Evolutionary conservation across 73 alveolate genomes (phyloP).

Genomic region (Paramecium sonneborni): DNA sequence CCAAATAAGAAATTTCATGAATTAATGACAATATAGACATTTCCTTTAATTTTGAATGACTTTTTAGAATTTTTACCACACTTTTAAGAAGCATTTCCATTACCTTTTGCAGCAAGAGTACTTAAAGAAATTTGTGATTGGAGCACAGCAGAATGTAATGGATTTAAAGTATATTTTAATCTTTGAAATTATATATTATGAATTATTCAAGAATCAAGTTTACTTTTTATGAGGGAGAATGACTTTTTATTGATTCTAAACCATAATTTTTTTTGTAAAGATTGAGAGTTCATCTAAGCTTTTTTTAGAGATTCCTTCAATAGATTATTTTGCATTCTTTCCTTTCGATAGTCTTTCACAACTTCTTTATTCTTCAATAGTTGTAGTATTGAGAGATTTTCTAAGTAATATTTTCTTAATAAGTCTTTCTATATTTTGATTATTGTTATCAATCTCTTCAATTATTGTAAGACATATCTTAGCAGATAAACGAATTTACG

Average conservation of each 20-base stretch:
- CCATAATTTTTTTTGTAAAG: constrained; percentile 19
- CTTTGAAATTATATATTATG: constrained; percentile 13
- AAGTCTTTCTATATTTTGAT: neutral
- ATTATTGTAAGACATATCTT: neutral
- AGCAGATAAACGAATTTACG: constrained; percentile 21
- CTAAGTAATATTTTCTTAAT: neutral
- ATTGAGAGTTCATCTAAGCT: constrained; percentile 42
- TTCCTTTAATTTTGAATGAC: constrained; percentile 5
- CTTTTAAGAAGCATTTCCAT: constrained; percentile 32
- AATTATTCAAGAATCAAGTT: neutral
- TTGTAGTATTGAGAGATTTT: constrained; percentile 10
- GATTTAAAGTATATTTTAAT: constrained; percentile 46
- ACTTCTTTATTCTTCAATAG: neutral
- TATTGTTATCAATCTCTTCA: constrained; percentile 34
- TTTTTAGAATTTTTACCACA: constrained; percentile 8
- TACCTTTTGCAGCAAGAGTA: constrained; percentile 8
- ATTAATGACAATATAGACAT: constrained; percentile 6
- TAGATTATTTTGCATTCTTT: neutral
- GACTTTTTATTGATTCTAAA: constrained; percentile 2
- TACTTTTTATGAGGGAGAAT: constrained; percentile 17
- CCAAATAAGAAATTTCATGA: constrained; percentile 43
- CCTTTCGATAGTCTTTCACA: neutral
- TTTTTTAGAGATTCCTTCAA: neutral
- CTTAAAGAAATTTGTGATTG: constrained; percentile 42
- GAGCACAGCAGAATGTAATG: constrained; percentile 38